Evolutionary conservation across 2,329 filamentous ascomycete species (phyloP), one percentile per base, ranked within the genome.

Genomic region (Tolypocladium tropicale): DNA sequence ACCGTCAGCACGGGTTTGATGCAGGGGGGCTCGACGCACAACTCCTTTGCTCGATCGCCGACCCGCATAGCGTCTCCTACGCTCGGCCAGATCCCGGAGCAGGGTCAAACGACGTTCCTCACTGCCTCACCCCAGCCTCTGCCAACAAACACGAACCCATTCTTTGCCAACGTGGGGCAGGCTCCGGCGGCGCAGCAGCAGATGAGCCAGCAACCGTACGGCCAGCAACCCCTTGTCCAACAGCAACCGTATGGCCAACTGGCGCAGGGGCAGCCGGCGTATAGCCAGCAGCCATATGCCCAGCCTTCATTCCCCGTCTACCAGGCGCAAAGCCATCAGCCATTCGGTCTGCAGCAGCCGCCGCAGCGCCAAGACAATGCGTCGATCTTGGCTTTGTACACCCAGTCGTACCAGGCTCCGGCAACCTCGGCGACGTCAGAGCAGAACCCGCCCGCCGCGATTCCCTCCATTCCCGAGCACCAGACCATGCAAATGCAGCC

Each of bases 341-440:
- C 60, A 33, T 53, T 56, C 21, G 61, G 58, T 23, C n/a, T 43
- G 21, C 66, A 68, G 54, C 67, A 68, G 28, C 71, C 73, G 53
- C 71, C 76, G 18, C 74, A 74, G 46, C 75, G 80, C 34, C 78
- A 84, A 33, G 83, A 90, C 64, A 92, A 88, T 60, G 82, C 81
- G 3, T 86, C 86, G 5, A 93, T 94, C 57, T 76, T 93, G 68
- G 86, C 89, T 6, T 71, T 94, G 12, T 93, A 89, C 64, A 84
- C 82, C 65, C 80, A 85, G 41, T 77, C 81, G 9, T 78, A 83
- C 53, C 69, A 78, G 36, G 72, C 76, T 1, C 76, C 78, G 4
- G 70, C 74, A 33, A 66, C 72, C 32, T 60, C 71, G 21, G 58
- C 60, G 30, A 64, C 71, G 11, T 64, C 68, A 37, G 62, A 66